A percentile compares a stretch with the other conserved stretches of the same genome.
Conservation (phyloP, 768 basidiomycete genomes). For the Mycena crocata region DNA sequence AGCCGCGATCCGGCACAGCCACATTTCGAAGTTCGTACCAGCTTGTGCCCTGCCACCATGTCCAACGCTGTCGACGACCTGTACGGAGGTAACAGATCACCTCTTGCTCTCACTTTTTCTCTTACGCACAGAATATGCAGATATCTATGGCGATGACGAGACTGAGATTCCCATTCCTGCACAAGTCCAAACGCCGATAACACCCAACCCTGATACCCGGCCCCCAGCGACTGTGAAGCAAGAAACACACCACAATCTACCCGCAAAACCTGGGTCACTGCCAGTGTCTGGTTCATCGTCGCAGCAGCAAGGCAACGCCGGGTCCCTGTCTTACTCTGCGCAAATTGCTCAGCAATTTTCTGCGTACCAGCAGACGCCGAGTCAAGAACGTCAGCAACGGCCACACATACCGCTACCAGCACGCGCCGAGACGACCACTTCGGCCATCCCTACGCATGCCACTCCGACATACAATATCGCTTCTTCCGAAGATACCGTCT, state of each 20-base stretch:
- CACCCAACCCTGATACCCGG: constrained; percentile 31
- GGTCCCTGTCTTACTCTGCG: constrained; percentile 66
- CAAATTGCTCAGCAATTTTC: constrained; percentile 77
- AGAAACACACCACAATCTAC: constrained; percentile 29
- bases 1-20: neutral
- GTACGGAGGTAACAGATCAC: constrained; percentile 55
- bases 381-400: constrained; percentile 69
- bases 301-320: constrained; percentile 34
- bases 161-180: constrained; percentile 50
- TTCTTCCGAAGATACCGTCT: constrained; percentile 51
- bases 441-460: constrained; percentile 46
- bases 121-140: constrained; percentile 42
- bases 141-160: constrained; percentile 67
- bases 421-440: constrained; percentile 40
- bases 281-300: constrained; percentile 32
- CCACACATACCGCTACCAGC: constrained; percentile 37
- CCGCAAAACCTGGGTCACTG: constrained; percentile 26
- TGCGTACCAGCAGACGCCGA: constrained; percentile 71
- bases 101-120: neutral
- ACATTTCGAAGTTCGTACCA: too few relatives aligned
- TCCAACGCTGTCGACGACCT: constrained; percentile 43
- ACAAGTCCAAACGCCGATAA: constrained; percentile 39
- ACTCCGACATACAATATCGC: constrained; percentile 31
- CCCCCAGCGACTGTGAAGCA: constrained; percentile 21
- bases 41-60: constrained; percentile 10